Evolutionary conservation across 306 rosid genomes (phyloP), one percentile per base, ranked within the genome.

Genomic region (Cucumis cinereus): DNA sequence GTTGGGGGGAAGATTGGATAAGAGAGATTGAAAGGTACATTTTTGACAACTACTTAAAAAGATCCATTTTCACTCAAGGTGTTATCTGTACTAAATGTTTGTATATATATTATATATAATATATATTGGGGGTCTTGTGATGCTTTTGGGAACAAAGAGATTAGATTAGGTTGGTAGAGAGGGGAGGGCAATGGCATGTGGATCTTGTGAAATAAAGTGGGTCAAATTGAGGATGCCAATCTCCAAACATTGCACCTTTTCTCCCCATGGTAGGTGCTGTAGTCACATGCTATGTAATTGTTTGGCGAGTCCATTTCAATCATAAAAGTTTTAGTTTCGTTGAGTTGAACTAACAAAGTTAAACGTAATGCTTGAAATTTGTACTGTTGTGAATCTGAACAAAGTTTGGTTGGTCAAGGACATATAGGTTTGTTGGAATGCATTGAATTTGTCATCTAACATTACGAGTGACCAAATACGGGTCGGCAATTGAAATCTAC

Each of bases 211-310:
- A 63, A 63, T 63, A 63, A 63, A 63, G 71, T 35, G 71, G 24
- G 71, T 63, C 71, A 35, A 63, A 63, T 30, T 15, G 40, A 2
- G 61, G 28, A 30, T 61, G 68, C 68, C 68, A 28, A 61, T 61
- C 68, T 61, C 68, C 68, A 61, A 61, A 61, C 68, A 61, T 61
- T 30, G 43, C 67, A 60, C 41, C 40, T 61, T 61, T 61, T 61
- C 43, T 61, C 20, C 0, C 43, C 20, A 35, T 16, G 43, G 68
- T 61, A 61, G 68, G 41, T 61, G 68, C 23, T 58, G 8, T 58
- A 17, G 9, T 58, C 63, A 57, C 62, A 57, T 12, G 62, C 33
- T 57, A 12, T 57, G 28, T 57, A 15, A 16, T 6, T 50, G n/a
- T 50, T 58, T 3, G 8, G 6, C 23, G 62, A 23, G 16, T 57